These are phyloP conservation scores for Candida tropicalis DNA, from an alignment of 1,139 yeast species.

Conservation along the genomic window DNA sequence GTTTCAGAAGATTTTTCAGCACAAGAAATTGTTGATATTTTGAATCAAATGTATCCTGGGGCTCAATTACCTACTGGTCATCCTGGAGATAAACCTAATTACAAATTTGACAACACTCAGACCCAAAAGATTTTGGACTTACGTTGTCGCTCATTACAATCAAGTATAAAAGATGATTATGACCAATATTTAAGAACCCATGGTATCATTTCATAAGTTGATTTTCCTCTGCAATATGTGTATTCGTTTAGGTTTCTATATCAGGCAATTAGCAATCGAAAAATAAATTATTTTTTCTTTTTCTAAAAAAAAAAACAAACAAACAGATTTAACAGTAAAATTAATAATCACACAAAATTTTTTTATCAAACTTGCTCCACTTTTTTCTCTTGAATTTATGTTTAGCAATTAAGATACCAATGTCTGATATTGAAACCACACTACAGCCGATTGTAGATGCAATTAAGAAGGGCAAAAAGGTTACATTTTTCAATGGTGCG, in stretches of 20 bases:
- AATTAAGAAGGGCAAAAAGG: slow-evolving; percentile 30
- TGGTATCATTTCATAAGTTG: slow-evolving; percentile 13
- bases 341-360: background rate
- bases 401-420: slow-evolving; percentile 1
- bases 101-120: slow-evolving; percentile 21
- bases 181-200: slow-evolving; percentile 35
- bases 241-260: background rate
- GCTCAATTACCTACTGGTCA: slow-evolving; percentile 41
- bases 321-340: background rate
- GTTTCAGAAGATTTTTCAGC: slow-evolving; percentile 21
- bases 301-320: background rate
- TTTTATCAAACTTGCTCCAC: background rate
- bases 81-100: slow-evolving; percentile 28
- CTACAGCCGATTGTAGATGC: slow-evolving; percentile 26
- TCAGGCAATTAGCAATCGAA: background rate
- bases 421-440: slow-evolving; percentile 17
- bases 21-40: slow-evolving; percentile 25
- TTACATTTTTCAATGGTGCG: slow-evolving; percentile 74
- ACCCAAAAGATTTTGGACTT: slow-evolving; percentile 32
- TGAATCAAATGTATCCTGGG: slow-evolving; percentile 18
- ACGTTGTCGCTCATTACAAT: slow-evolving; percentile 29
- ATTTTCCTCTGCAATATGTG: background rate
- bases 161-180: slow-evolving; percentile 41
- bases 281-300: no score
- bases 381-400: background rate